A percentile compares a stretch with the other conserved stretches of the same genome.
phyloP scores from a whole-genome alignment of 2,329 filamentous ascomycete species.

The Scytalidium sp. region DNA sequence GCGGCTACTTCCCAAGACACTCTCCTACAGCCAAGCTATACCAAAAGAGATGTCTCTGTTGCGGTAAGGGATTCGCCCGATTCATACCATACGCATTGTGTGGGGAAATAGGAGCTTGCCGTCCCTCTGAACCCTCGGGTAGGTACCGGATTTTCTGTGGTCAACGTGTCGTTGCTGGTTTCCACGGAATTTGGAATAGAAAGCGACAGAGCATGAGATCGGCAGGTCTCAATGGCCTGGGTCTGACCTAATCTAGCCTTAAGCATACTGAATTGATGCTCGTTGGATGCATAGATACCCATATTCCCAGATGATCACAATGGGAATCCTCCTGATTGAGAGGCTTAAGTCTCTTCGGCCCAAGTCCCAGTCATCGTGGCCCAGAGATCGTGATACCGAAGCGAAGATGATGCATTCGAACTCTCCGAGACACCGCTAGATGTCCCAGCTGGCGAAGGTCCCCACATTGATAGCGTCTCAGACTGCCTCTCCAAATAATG shows the following conservation, averaged over 20 bases:
- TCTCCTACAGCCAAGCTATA: background rate
- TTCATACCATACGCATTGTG: background rate
- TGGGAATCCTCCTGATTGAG: background rate
- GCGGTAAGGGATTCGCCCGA: background rate
- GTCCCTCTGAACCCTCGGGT: background rate
- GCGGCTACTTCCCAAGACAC: background rate
- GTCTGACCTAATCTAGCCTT: slow-evolving; percentile 8
- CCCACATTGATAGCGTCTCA: background rate
- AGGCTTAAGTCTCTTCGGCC: slow-evolving; percentile 11
- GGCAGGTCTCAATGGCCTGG: slow-evolving; percentile 1
- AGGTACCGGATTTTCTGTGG: background rate
- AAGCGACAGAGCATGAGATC: no score
- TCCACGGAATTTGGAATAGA: no score
- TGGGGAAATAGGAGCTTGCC: background rate
- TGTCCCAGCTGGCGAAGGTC: background rate
- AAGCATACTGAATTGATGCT: slow-evolving; percentile 10
- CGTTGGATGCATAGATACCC: background rate
- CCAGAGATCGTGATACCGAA: slow-evolving; percentile 23
- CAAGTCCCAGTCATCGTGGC: slow-evolving; percentile 26
- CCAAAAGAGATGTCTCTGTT: background rate
- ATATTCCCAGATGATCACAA: background rate
- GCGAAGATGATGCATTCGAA: background rate
- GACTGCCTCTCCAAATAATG: slow-evolving; percentile 7
- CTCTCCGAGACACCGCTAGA: background rate
- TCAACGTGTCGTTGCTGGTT: background rate